Evolutionary conservation across 257 asterid species (phyloP), one percentile per base, ranked within the genome.

Genomic region (Fraxinus americana): DNA sequence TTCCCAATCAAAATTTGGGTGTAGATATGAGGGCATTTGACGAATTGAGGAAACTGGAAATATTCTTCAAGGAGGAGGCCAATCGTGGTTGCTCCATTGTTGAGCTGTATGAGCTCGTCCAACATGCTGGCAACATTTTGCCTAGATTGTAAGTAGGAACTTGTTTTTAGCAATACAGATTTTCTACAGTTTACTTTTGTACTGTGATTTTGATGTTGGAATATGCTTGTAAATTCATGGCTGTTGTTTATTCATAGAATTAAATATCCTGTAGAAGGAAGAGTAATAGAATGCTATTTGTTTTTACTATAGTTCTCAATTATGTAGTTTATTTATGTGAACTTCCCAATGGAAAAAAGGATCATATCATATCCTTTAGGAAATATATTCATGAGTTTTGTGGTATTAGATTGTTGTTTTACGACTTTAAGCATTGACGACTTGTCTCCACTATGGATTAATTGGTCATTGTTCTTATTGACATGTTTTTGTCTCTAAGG

Each of bases 1-100:
- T 27, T 5, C 59, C 57, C 38, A 71, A 70, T 79, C 71, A 75
- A 77, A 54, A 76, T 25, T 80, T 76, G 81, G 23, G 75, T 9
- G 82, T 78, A 96, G 99, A 96, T 92, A 93, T 96, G 99, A 87
- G 98, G 77, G 99, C 98, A 41, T 96, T 92, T 90, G 99, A 96
- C 73, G 98, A 96, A 77, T 82, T 96, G 91, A 90, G 99, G 93
- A 96, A 87, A 86, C 83, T 96, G 77, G 99, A 96, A 84, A 90
- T 91, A 45, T 96, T 92, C 76, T 93, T 96, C 88, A 92, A 83
- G 89, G 98, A 93, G 82, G 98, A 92, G 89, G 85, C 89, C 1
- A 82, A 83, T 74, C 97, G 96, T 0, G 97, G 98, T n/a, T 96
- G 92, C 90, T 96, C 99, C 6, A 86, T 96, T 38, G 97, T 96